Base-by-base conservation (phyloP, 202 grass and related monocot genomes). In the Panicum virgatum region DNA sequence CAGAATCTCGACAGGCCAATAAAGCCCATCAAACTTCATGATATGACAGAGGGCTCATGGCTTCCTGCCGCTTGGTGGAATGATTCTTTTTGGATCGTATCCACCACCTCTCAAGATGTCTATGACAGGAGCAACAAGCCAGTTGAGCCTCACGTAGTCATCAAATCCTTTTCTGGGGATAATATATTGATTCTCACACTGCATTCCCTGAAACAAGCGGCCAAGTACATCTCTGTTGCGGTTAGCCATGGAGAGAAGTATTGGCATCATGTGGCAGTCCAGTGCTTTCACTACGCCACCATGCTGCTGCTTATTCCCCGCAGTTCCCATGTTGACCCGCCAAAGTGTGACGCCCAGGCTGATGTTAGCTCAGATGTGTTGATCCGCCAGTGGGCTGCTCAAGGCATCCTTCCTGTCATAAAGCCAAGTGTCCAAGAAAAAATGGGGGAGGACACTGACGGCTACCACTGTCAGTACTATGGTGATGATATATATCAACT, bases 131-230 rank as follows among this genome's bases (percentile, higher is more conserved):
- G 46, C 39, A n/a, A n/a, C n/a, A 66, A 19, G 6, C 19, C 34
- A 10, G 1, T 20, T 52, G 0, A 3, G n/a, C n/a, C 0, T 3
- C n/a, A 0, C 0, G 0, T n/a, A n/a, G n/a, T 22, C 4, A 0
- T 37, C 1, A 0, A 1, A 1, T 40, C 14, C 5, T 20, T 72
- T 8, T 5, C 0, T 3, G 29, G 30, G 12, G 32, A 62, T 0
- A 3, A 76, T 0, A 15, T 78, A 19, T 0, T 82, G 26, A 13
- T 64, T 5, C 66, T 83, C 22, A 87, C 13, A 1, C n/a, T 83
- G 1, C 5, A 1, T 16, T 64, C 85, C 1, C 10, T 87, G 2
- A 14, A 45, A 5, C 79, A 56, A 19, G 51, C 65, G 0, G 72
- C 85, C 9, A 75, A 70, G 19, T 12, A 62, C 34, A 70, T 87